phyloP scores from a whole-genome alignment of 2,329 filamentous ascomycete genomes.

The Cladosporium halotolerans region DNA sequence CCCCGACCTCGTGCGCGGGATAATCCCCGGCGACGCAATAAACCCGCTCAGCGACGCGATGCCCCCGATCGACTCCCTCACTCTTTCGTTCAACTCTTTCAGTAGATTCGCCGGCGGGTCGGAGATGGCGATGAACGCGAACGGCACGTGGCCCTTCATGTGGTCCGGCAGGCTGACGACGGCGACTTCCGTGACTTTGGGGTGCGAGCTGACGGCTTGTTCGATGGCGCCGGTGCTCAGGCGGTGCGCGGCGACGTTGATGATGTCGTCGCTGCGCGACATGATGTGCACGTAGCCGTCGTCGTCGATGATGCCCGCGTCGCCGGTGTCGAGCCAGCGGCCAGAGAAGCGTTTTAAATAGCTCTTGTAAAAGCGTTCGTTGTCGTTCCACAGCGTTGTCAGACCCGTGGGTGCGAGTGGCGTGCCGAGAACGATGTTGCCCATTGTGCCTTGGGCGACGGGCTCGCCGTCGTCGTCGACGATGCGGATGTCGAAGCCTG shows the following conservation, averaged over 20 bases:
- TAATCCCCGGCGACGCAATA: slow-evolving; percentile 77
- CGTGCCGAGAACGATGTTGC: slow-evolving; percentile 80
- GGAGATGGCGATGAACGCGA: slow-evolving; percentile 72
- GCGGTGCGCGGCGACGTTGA: slow-evolving; percentile 91
- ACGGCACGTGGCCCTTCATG: slow-evolving; percentile 84
- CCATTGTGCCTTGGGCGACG: slow-evolving; percentile 68
- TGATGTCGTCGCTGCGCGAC: slow-evolving; percentile 71
- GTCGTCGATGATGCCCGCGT: slow-evolving; percentile 77
- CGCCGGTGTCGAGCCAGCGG: slow-evolving; percentile 83
- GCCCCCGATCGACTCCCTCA: slow-evolving; percentile 75
- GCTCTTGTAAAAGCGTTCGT: slow-evolving; percentile 75
- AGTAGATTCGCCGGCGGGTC: slow-evolving; percentile 46
- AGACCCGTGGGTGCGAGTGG: slow-evolving; percentile 83
- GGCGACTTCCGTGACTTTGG: slow-evolving; percentile 72
- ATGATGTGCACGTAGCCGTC: slow-evolving; percentile 62
- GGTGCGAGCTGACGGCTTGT: slow-evolving; percentile 79
- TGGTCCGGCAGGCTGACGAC: slow-evolving; percentile 80
- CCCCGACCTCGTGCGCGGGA: slow-evolving; percentile 85
- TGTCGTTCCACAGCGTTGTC: slow-evolving; percentile 78
- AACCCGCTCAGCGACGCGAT: slow-evolving; percentile 83
- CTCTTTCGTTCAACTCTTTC: slow-evolving; percentile 62
- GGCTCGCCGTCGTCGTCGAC: slow-evolving; percentile 76
- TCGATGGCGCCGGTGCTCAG: slow-evolving; percentile 86
- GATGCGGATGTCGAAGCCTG: slow-evolving; percentile 79
- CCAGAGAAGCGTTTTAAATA: slow-evolving; percentile 79